phyloP scores from a whole-genome alignment of 768 basidiomycete species.

The Royoungia palumana region DNA sequence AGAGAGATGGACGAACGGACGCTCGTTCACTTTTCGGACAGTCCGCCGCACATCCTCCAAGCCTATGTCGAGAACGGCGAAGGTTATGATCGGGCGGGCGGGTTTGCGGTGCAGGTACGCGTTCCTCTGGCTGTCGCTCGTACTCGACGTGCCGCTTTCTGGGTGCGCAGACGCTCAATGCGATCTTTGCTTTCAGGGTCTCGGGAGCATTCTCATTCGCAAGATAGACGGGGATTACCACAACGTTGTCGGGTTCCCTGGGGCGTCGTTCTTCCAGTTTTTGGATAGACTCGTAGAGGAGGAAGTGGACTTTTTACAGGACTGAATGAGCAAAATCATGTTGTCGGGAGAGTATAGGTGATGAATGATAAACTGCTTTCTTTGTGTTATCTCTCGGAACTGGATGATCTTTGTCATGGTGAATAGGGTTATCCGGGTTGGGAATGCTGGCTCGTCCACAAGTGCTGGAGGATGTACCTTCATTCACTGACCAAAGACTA shows the following conservation, averaged over 20 bases:
- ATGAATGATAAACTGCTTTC: too few relatives aligned
- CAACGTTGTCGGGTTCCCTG: conserved; percentile 93
- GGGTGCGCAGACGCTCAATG: neutral
- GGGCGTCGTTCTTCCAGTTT: conserved; percentile 76
- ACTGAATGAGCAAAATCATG: too few relatives aligned
- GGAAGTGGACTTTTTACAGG: conserved; percentile 65
- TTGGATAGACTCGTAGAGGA: conserved; percentile 70
- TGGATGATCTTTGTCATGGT: too few relatives aligned
- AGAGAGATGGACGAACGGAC: conserved; percentile 84
- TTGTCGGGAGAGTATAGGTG: too few relatives aligned
- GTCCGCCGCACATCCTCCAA: conserved; percentile 51
- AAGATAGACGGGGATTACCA: conserved; percentile 88
- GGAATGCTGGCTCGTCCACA: too few relatives aligned
- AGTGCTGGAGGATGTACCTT: too few relatives aligned
- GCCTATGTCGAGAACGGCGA: conserved; percentile 87
- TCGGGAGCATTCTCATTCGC: conserved; percentile 76
- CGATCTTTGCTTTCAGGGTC: conserved; percentile 45
- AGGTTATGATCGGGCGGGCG: conserved; percentile 86
- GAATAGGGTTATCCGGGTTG: too few relatives aligned
- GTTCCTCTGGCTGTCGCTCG: too few relatives aligned
- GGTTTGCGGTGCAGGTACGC: conserved; percentile 87
- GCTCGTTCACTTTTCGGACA: conserved; percentile 73
- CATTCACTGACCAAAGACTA: too few relatives aligned
- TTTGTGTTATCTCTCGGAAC: too few relatives aligned
- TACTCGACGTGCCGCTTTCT: too few relatives aligned